A percentile compares a stretch with the other conserved stretches of the same genome.
Conservation (phyloP, 495 filamentous ascomycete genomes). For the Penicillium nucicola region DNA sequence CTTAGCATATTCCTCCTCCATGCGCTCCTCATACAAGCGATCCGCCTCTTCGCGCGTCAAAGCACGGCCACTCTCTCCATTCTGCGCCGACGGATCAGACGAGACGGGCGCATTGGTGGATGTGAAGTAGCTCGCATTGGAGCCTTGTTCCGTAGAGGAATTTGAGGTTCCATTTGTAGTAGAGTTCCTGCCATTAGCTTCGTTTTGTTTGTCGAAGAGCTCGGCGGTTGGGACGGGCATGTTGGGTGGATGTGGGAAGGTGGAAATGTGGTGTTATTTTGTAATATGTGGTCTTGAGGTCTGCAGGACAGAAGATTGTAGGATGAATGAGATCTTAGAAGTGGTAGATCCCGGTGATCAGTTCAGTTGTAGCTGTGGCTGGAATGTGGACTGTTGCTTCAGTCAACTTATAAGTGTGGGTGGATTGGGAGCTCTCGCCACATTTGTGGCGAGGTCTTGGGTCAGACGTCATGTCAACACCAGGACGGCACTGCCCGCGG, state of each 20-base stretch:
- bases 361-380: neutral
- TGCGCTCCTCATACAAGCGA: constrained; percentile 63
- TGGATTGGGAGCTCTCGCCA: constrained; percentile 7
- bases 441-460: constrained; percentile 9
- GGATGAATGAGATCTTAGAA: neutral
- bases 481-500: neutral
- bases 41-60: constrained; percentile 55
- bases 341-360: no score
- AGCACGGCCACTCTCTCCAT: constrained; percentile 17
- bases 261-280: no score
- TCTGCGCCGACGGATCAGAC: constrained; percentile 11
- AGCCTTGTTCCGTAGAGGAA: constrained; percentile 6
- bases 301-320: neutral
- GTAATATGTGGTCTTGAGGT: neutral
- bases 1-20: constrained; percentile 79
- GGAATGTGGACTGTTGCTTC: neutral
- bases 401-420: neutral
- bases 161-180: neutral
- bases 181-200: constrained; percentile 9
- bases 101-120: constrained; percentile 11
- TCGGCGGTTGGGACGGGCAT: constrained; percentile 31
- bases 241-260: constrained; percentile 6
- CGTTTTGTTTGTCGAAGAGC: constrained; percentile 13
- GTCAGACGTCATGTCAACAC: constrained; percentile 17
- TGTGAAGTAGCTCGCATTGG: constrained; percentile 9